Percentiles rank a stretch among this genome's conserved stretches.
Evolutionary conservation across 768 basidiomycete species (phyloP).

Genomic region (Auricularia auricula-judae): DNA sequence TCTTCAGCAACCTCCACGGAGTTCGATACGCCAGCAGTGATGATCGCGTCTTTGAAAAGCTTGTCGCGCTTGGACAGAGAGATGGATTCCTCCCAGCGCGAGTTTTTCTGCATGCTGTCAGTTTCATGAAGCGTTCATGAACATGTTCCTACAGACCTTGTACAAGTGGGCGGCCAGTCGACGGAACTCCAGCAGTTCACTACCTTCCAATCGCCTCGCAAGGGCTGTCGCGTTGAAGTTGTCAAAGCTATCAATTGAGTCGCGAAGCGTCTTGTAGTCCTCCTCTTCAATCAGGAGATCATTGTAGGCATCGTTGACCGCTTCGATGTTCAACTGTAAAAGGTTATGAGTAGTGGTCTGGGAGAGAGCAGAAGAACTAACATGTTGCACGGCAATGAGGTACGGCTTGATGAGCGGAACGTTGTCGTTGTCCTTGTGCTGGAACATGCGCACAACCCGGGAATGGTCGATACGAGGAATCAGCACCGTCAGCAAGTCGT

Average conservation of each 20-base stretch:
- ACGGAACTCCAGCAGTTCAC: constrained; percentile 90
- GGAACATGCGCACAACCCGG: constrained; percentile 92
- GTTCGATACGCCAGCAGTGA: constrained; percentile 78
- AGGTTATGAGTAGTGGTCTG: constrained; percentile 1
- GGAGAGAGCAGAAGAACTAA: constrained; percentile 24
- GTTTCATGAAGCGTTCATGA: not conserved
- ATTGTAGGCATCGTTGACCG: constrained; percentile 97
- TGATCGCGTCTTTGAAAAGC: constrained; percentile 91
- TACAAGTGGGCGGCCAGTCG: constrained; percentile 91
- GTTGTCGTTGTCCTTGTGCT: constrained; percentile 72
- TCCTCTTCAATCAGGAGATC: constrained; percentile 98
- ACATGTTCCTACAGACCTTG: constrained; percentile 44
- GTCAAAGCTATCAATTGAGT: constrained; percentile 96
- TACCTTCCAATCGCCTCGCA: constrained; percentile 76
- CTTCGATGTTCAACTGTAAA: constrained; percentile 79
- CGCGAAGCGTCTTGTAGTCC: constrained; percentile 94
- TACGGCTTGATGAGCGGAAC: constrained; percentile 93
- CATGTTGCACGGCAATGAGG: constrained; percentile 92
- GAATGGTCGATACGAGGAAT: constrained; percentile 92
- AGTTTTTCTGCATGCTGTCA: constrained; percentile 68
- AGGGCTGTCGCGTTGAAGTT: constrained; percentile 91
- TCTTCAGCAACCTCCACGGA: constrained; percentile 92
- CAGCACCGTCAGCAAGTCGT: constrained; percentile 84
- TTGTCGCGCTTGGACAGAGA: constrained; percentile 92
- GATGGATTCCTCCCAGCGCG: constrained; percentile 93